These are phyloP conservation scores for Thelonectria rubi DNA, from an alignment of 2,329 filamentous ascomycete species.

Conservation along the genomic window DNA sequence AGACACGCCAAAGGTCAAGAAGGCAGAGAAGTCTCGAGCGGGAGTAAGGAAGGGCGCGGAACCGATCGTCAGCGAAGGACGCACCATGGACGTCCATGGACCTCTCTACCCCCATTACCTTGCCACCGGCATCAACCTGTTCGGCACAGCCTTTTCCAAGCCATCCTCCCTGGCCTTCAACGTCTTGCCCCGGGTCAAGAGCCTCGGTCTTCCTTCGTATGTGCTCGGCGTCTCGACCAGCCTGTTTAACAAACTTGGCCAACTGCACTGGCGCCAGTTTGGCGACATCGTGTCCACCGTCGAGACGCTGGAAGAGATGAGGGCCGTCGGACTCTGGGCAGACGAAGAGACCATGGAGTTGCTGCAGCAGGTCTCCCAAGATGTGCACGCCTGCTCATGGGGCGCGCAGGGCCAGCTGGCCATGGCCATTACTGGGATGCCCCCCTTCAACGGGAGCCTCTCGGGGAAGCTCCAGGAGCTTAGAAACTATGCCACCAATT, in stretches of 20 bases:
- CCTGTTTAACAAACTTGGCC: slow-evolving; percentile 74
- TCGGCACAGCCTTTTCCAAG: slow-evolving; percentile 65
- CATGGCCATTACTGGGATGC: slow-evolving; percentile 50
- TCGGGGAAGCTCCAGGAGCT: slow-evolving; percentile 36
- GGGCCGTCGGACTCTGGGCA: slow-evolving; percentile 66
- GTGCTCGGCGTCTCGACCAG: slow-evolving; percentile 75
- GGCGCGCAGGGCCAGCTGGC: slow-evolving; percentile 51
- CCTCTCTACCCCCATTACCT: slow-evolving; percentile 72
- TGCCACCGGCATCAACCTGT: slow-evolving; percentile 62
- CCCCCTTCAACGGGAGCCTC: slow-evolving; percentile 46
- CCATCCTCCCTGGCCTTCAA: slow-evolving; percentile 68
- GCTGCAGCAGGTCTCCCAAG: slow-evolving; percentile 44
- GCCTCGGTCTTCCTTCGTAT: slow-evolving; percentile 73
- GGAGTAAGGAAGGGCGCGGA: slow-evolving; percentile 36
- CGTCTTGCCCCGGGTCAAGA: slow-evolving; percentile 73
- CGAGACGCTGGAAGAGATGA: slow-evolving; percentile 71
- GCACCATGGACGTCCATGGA: slow-evolving; percentile 64
- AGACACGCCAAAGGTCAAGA: too few relatives aligned
- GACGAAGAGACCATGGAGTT: slow-evolving; percentile 50
- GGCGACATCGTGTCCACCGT: slow-evolving; percentile 66
- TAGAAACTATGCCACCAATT: slow-evolving; percentile 11
- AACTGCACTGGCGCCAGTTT: slow-evolving; percentile 68
- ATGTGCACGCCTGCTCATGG: slow-evolving; percentile 48
- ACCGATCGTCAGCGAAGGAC: slow-evolving; percentile 41
- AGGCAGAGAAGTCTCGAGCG: background rate